phyloP scores from a whole-genome alignment of 176 grass and related monocot species.

The Pontederia paniculata region DNA sequence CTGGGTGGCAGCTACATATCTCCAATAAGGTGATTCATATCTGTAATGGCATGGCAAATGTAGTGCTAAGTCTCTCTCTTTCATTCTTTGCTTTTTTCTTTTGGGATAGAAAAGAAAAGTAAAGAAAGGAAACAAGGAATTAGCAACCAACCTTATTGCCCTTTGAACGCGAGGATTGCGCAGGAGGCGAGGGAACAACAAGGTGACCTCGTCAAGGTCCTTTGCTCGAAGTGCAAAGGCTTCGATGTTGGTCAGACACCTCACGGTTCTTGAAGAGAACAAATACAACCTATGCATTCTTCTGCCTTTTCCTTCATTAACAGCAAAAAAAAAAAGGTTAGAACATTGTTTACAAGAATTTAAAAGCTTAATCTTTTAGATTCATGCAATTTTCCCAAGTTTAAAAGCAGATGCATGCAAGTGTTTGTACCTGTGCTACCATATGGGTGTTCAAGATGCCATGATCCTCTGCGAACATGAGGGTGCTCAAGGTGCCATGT shows the following conservation, averaged over 20 bases:
- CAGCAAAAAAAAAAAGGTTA: too few relatives aligned
- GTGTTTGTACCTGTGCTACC: conserved; percentile 53
- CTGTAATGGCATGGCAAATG: conserved; percentile 20
- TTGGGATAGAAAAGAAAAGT: not conserved
- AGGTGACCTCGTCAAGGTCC: conserved; percentile 78
- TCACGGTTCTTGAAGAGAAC: conserved; percentile 77
- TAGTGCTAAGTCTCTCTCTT: not conserved
- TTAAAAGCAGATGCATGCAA: too few relatives aligned
- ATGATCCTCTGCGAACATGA: too few relatives aligned
- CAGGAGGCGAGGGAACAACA: conserved; percentile 62
- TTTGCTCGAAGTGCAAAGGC: conserved; percentile 75
- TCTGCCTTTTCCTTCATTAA: conserved; percentile 43
- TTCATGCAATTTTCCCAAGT: too few relatives aligned
- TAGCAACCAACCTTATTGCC: conserved; percentile 31
- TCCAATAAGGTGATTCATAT: conserved; percentile 95
- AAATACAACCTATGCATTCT: conserved; percentile 56
- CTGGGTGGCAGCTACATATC: conserved; percentile 54
- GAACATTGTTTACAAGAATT: too few relatives aligned
- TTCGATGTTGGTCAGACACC: conserved; percentile 78
- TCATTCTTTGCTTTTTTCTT: not conserved
- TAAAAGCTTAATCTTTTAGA: too few relatives aligned
- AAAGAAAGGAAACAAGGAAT: not conserved
- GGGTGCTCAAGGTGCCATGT: conserved; percentile 91
- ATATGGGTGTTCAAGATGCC: conserved; percentile 10
- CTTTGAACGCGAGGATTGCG: conserved; percentile 79